Evolutionary conservation across 805 yeast species (phyloP).

Genomic region (Brettanomyces sp.): DNA sequence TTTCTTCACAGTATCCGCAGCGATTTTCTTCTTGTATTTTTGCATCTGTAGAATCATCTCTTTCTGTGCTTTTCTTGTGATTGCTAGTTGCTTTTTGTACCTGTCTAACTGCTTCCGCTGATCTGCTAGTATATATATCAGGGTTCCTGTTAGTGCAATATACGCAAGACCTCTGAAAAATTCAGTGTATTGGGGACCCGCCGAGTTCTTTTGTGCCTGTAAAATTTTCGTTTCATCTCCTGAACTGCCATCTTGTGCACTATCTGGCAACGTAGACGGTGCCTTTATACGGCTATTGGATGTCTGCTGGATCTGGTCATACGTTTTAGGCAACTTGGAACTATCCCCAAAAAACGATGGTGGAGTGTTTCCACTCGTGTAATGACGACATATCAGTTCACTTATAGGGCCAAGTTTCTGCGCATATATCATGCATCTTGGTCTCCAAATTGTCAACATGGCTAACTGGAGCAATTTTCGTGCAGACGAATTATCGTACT

Average conservation of each 20-base stretch:
- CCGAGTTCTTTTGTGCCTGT: no score
- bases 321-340: conserved; percentile 22
- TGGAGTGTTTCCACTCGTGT: conserved; percentile 1
- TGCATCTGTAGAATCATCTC: conserved; percentile 40
- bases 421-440: no score
- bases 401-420: no score
- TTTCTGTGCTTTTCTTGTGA: conserved; percentile 19
- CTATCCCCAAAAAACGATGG: conserved; percentile 18
- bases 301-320: conserved; percentile 6
- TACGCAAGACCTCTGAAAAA: conserved; percentile 5
- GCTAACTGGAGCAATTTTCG: no score
- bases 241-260: no score
- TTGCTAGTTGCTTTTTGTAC: conserved; percentile 15
- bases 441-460: no score
- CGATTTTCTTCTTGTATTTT: conserved; percentile 42
- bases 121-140: conserved; percentile 6
- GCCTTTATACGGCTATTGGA: no score
- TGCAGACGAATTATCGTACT: no score
- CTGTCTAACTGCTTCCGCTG: conserved; percentile 17
- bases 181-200: background rate
- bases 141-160: conserved; percentile 5
- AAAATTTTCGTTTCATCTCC: no score
- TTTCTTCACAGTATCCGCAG: conserved; percentile 42
- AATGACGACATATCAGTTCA: no score
- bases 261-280: no score